Percentiles rank a stretch among this genome's conserved stretches.
These are phyloP conservation scores for Vitis hybrid DNA, from an alignment of 177 flowering plant genomes.

Conservation along the genomic window DNA sequence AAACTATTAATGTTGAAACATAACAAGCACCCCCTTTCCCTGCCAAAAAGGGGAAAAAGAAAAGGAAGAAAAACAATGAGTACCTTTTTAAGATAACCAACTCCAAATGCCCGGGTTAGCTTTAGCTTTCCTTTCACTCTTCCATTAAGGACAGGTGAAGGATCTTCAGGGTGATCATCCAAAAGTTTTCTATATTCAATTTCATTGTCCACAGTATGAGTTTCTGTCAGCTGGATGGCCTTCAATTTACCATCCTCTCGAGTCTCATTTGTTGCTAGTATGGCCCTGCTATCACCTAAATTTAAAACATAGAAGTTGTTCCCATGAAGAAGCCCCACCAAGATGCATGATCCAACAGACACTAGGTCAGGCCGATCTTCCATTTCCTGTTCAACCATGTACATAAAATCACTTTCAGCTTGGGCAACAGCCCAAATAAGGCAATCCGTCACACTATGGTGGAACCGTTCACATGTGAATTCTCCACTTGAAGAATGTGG, in stretches of 20 bases:
- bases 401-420: constrained; percentile 4
- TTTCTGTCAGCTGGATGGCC: constrained; percentile 6
- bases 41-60: not conserved
- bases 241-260: not conserved
- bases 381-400: constrained; percentile 7
- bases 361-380: constrained; percentile 10
- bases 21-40: no score
- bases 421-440: not conserved
- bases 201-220: constrained; percentile 4
- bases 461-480: not conserved
- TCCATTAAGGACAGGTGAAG: not conserved
- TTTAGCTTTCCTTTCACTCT: constrained; percentile 9
- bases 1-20: no score
- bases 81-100: constrained; percentile 11
- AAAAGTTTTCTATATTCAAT: not conserved
- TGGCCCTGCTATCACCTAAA: constrained; percentile 9
- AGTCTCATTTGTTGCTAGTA: not conserved
- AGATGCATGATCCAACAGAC: constrained; percentile 3
- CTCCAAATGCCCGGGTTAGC: constrained; percentile 10
- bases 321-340: constrained; percentile 6
- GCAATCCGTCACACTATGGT: not conserved
- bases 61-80: not conserved
- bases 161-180: constrained; percentile 11
- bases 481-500: not conserved
- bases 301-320: constrained; percentile 4